Percentiles rank a stretch among this genome's conserved stretches.
These are phyloP conservation scores for Fusarium pseudoanthophilum DNA, from an alignment of 2,329 filamentous ascomycete species.

Conservation along the genomic window DNA sequence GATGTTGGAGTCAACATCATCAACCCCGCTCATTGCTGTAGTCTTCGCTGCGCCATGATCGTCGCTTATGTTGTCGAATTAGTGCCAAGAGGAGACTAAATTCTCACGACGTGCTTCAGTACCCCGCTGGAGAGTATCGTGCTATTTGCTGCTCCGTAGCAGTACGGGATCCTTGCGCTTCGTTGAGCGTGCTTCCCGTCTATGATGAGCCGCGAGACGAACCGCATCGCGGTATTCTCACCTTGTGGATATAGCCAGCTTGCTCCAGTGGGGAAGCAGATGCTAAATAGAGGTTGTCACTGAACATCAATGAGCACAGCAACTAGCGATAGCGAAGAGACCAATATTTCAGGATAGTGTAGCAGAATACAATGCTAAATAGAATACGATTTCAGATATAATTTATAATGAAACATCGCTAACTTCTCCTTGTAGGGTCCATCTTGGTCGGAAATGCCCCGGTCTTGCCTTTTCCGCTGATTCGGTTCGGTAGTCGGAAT, in stretches of 20 bases:
- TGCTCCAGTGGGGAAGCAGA: background rate
- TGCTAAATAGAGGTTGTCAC: background rate
- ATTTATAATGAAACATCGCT: background rate
- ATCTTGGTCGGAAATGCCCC: background rate
- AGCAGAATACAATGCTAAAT: too few relatives aligned
- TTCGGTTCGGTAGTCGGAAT: background rate
- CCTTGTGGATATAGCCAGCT: too few relatives aligned
- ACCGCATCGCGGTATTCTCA: too few relatives aligned
- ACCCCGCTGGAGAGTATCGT: background rate
- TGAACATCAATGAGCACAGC: background rate
- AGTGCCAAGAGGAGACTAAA: background rate
- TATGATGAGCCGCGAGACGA: too few relatives aligned
- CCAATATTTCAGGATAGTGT: too few relatives aligned
- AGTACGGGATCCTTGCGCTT: fast-evolving
- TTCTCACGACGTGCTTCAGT: background rate
- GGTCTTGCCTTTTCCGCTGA: background rate
- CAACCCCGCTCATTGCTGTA: background rate
- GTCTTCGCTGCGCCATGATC: background rate
- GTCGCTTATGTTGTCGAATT: background rate
- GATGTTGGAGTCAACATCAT: background rate
- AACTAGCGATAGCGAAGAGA: background rate
- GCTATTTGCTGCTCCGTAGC: background rate
- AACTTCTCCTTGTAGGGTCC: background rate
- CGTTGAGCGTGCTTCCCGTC: background rate
- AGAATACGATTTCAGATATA: background rate